Conservation (phyloP, 305 asterid genomes). For the Fraxinus floribunda region DNA sequence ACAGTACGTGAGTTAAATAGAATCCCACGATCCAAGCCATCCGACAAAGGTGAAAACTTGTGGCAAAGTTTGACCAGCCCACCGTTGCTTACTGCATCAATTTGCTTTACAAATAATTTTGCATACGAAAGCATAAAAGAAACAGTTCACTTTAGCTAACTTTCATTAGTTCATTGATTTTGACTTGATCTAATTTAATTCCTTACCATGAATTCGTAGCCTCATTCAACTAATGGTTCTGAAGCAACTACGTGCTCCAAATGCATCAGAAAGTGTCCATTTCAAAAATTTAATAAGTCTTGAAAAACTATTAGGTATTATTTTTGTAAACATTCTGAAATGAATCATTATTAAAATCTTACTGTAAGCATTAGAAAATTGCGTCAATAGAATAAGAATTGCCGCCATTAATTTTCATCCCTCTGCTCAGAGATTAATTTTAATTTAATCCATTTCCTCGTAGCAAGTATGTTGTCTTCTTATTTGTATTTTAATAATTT, state of each 20-base stretch:
- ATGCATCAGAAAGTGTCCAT: not conserved
- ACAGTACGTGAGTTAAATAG: not conserved
- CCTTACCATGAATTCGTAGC: not conserved
- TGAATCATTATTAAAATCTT: not conserved
- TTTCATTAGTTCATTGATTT: not conserved
- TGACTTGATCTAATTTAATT: not conserved
- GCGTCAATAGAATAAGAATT: not conserved
- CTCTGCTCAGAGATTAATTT: not conserved
- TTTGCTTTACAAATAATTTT: not conserved
- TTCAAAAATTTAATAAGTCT: not conserved
- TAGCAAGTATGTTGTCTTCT: not conserved
- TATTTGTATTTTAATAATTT: not conserved
- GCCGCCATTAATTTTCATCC: not conserved
- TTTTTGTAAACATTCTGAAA: not conserved
- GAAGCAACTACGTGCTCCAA: not conserved
- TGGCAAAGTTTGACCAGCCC: not conserved
- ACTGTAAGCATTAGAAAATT: not conserved
- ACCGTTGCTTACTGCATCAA: not conserved
- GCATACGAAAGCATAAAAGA: not conserved
- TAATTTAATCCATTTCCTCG: not conserved
- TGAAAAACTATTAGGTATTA: not conserved
- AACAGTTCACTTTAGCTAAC: not conserved
- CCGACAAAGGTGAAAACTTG: not conserved
- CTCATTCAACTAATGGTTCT: not conserved
- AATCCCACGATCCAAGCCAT: not conserved